Evolutionary conservation across 2,329 filamentous ascomycete species (phyloP), one percentile per base, ranked within the genome.

Genomic region (Zymoseptoria pseudotritici): DNA sequence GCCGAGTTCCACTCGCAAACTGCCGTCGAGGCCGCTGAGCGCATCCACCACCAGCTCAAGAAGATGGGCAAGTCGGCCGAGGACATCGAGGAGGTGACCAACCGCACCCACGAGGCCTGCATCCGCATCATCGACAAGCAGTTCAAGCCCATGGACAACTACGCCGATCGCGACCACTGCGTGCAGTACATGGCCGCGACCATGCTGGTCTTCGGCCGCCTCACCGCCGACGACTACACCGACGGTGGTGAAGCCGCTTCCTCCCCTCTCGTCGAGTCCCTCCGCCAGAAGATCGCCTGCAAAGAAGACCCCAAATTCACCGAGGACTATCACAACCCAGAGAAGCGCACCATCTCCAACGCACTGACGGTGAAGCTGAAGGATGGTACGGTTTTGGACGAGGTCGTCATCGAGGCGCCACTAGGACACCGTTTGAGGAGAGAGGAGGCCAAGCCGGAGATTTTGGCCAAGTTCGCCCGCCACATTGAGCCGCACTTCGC

Each of bases 61-160:
- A 82, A 84, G 50, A 80, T 89, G 80, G 93, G 91, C 79, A 96
- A 97, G 83, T 89, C 87, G 57, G 91, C 92, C 59, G 89, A 88
- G 68, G 93, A 99, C 76, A 96, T 99, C 81, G 93, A 96, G 81
- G 83, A 84, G 63, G 85, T 99, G 71, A 91, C 88, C 69, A 96
- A 93, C 85, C 88, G 94, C 71, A 99, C 94, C 8, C 94, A 99
- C 80, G 94, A 99, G 79, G 94, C 94, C 61, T 97, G 94, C 81
- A 86, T 99, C 74, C 91, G 94, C 72, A 99, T 99, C 79, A 99
- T 99, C 72, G 94, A 99, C 85, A 99, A 99, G 84, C 94, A 99
- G 80, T 95, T 96, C 84, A 97, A 97, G 85, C 87, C 92, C 70
- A 96, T 99, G 90, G 92, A 97, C 82, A 99, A 99, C 86, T 99